Percentiles rank a stretch among this genome's conserved stretches.
Evolutionary conservation across 768 basidiomycete genomes (phyloP).

Genomic region (Lyophyllum atratum): DNA sequence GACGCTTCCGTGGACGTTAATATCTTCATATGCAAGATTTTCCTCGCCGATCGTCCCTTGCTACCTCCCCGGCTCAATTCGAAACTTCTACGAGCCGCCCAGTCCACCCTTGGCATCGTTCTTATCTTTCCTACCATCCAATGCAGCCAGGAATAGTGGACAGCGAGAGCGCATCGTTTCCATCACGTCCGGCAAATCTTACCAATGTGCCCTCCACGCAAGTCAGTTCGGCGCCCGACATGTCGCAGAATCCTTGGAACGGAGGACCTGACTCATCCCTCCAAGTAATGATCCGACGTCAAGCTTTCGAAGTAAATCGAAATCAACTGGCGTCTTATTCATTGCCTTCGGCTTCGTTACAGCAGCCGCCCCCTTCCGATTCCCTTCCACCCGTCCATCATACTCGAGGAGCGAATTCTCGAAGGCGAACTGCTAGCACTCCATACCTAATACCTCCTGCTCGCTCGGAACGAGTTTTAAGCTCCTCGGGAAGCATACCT

Average conservation of each 20-base stretch:
- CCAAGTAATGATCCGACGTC: neutral
- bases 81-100: too few species aligned
- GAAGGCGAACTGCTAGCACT: neutral
- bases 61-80: too few species aligned
- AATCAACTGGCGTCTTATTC: neutral
- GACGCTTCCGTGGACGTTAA: neutral
- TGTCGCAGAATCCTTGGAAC: neutral
- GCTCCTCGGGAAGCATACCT: neutral
- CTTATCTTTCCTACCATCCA: too few species aligned
- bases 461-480: neutral
- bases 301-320: neutral
- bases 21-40: neutral
- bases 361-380: neutral
- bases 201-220: neutral
- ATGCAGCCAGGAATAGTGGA: neutral
- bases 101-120: too few species aligned
- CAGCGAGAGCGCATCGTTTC: neutral
- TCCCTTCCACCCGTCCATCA: neutral
- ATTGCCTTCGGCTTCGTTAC: neutral
- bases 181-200: neutral
- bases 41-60: too few species aligned
- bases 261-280: neutral
- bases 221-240: neutral
- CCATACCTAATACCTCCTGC: neutral
- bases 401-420: neutral